Base-by-base conservation (phyloP, 768 basidiomycete species). In the Cystobasidium tubakii region DNA sequence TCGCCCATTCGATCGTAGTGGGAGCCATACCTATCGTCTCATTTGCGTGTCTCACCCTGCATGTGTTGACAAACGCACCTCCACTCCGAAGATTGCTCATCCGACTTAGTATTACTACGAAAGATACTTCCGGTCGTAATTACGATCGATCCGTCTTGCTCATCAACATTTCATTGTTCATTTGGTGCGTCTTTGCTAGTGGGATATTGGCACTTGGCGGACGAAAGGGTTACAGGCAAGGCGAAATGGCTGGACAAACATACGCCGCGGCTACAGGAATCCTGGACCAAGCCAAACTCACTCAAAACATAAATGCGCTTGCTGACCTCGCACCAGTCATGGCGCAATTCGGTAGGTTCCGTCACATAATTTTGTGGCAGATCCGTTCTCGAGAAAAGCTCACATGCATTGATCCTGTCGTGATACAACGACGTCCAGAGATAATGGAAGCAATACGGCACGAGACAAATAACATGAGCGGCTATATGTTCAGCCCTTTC, bases 31-130 rank as follows among this genome's bases (percentile, higher is more conserved):
- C 57, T 2, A 34, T 60, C 33, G 13, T 60, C 57, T 60, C 57
- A 3, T 60, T 60, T 21, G 57, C 57, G 4, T 9, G 57, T 21
- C 57, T 60, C 33, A 60, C 57, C 15, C 13, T 60, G 21, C 57
- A 60, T 21, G 57, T 60, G 9, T 60, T 60, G 27, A 60, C 57
- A 13, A 60, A 60, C 13, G 57, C 57, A 60, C 57, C 57, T 12
- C 25, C 33, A 6, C 29, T 60, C 57, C 57, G 57, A 29, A 25
- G 57, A 34, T 7, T 34, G 3, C 57, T 60, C 21, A 34, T 60
- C 10, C 17, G 57, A 27, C 6, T 60, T 2, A 27, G 33, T 12
- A 29, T 6, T 10, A 6, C 12, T 15, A 27, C 12, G 29, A 27
- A 6, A 31, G 57, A 23, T 29, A 19, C 46, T n/a, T 21, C 12